A percentile compares a stretch with the other conserved stretches of the same genome.
phyloP scores from a whole-genome alignment of 2,329 filamentous ascomycete species.

The Cryphonectria carpinicola region DNA sequence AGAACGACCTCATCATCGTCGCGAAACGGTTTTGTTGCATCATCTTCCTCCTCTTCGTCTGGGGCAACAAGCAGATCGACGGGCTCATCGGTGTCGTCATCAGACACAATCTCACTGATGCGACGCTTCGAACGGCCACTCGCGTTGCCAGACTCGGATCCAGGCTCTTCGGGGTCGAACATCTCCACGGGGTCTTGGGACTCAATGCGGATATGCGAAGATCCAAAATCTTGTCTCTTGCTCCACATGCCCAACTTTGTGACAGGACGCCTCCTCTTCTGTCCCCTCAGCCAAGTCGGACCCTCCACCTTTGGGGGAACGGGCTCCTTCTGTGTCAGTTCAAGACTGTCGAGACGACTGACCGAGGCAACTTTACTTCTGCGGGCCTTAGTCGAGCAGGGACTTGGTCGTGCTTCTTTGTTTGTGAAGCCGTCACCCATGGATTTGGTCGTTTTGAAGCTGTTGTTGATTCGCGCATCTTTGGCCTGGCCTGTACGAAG shows the following conservation, averaged over 20 bases:
- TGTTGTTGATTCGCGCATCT: neutral
- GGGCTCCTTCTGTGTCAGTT: slow-evolving; percentile 31
- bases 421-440: slow-evolving; percentile 24
- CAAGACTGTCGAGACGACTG: slow-evolving; percentile 28
- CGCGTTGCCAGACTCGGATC: neutral
- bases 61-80: neutral
- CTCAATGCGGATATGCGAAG: slow-evolving; percentile 12
- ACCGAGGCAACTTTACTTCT: slow-evolving; percentile 7
- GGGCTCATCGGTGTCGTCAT: neutral
- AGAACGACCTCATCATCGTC: slow-evolving; percentile 15
- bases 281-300: neutral
- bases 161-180: neutral
- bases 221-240: slow-evolving; percentile 15
- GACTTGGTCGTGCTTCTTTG: slow-evolving; percentile 18
- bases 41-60: neutral
- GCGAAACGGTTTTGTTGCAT: neutral
- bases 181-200: slow-evolving; percentile 12
- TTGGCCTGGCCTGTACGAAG: neutral
- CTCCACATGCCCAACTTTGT: neutral
- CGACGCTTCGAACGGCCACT: neutral
- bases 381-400: slow-evolving; percentile 13
- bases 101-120: neutral
- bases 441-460: slow-evolving; percentile 5
- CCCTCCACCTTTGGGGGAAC: slow-evolving; percentile 18
- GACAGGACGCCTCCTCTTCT: slow-evolving; percentile 22